A percentile compares a stretch with the other conserved stretches of the same genome.
phyloP scores from a whole-genome alignment of 2,329 filamentous ascomycete genomes.

The Fusarium denticulatum region DNA sequence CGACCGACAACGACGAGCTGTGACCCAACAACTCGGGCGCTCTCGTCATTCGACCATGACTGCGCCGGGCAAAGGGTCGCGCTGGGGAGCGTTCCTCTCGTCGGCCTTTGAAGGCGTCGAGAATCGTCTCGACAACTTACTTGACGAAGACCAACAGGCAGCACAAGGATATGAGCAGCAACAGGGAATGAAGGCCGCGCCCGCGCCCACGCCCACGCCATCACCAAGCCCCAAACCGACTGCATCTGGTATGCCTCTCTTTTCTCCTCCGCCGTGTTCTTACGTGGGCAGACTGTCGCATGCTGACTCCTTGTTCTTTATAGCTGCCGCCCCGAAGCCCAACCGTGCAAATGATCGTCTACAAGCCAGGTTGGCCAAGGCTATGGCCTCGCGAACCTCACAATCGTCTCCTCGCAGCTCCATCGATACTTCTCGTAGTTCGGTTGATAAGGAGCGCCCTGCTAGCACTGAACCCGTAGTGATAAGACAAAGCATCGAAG shows the following conservation, averaged over 20 bases:
- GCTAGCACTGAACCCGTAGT: conserved; percentile 26
- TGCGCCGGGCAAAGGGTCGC: conserved; percentile 61
- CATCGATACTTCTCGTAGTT: conserved; percentile 48
- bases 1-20: conserved; percentile 20
- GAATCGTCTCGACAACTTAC: conserved; percentile 88
- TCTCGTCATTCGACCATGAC: conserved; percentile 56
- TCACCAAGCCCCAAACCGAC: conserved; percentile 46
- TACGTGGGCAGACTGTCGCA: not conserved
- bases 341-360: conserved; percentile 81
- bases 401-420: conserved; percentile 50
- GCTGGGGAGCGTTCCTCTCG: conserved; percentile 84
- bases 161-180: conserved; percentile 32
- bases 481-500: conserved; percentile 24
- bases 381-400: conserved; percentile 76
- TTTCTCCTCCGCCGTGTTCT: not conserved
- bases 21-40: conserved; percentile 7
- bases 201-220: conserved; percentile 32
- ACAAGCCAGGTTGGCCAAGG: conserved; percentile 89
- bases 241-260: conserved; percentile 2
- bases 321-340: conserved; percentile 68
- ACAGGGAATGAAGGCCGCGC: conserved; percentile 32
- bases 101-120: conserved; percentile 95
- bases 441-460: conserved; percentile 41
- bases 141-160: conserved; percentile 71
- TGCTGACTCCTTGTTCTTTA: conserved; percentile 9